Evolutionary conservation across 2,329 filamentous ascomycete species (phyloP), one percentile per base, ranked within the genome.

Genomic region (Paraphaeosphaeria sporulosa): DNA sequence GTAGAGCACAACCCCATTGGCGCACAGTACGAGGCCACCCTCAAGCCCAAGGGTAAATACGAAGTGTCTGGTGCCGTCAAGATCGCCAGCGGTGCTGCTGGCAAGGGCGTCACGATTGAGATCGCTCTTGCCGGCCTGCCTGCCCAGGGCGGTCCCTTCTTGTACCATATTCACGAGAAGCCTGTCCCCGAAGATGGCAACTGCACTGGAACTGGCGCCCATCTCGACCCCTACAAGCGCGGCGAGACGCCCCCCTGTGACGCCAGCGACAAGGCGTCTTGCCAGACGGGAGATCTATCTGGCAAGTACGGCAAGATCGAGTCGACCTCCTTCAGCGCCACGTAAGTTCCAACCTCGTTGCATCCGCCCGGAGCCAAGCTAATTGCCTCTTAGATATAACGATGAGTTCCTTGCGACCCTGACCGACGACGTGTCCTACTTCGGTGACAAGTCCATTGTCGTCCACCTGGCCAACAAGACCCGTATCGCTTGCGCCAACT

Each of bases 401-500:
- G 85, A 87, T 63, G 70, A 74, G 40, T 88, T 82, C 75, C 62
- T 83, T 40, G 82, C 85, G 32, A 82, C 81, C 47, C 67, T 71
- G 36, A 69, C 75, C 0, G 73, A 71, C 12, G 71, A 75, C 40
- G 70, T 70, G n/a, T 76, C 83, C 30, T 87, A 81, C 74, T 80
- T 87, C 59, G 85, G 85, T 51, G 82, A 85, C 68, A 78, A 82
- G 46, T 85, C 82, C 49, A 71, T 87, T 57, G 85, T 87, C 44
- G 72, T 88, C 43, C 85, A 87, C 66, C 77, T 76, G 49, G 73
- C 79, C 53, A 84, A 87, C 74, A 81, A 80, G 64, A 84, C 82
- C 8, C 81, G 83, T 63, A 78, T 87, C 67, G 81, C 82, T 32
- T 88, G 86, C 76, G 86, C 83, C 59, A 87, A 87, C 74, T 87